Conservation (phyloP, 2,329 filamentous ascomycete genomes). For the Beauveria sp. region DNA sequence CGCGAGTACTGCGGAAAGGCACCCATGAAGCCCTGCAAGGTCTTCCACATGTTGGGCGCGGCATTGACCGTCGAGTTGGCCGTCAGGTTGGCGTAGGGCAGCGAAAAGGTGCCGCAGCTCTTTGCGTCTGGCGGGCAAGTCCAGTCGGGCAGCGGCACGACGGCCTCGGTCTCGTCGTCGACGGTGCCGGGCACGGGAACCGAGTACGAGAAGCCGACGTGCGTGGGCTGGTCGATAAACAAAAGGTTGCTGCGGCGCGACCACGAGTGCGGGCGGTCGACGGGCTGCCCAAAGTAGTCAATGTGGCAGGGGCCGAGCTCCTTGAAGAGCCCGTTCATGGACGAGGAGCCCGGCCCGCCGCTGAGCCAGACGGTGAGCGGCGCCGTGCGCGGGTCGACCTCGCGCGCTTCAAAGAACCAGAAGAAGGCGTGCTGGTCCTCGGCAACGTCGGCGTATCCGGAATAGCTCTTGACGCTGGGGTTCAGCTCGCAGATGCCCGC, state of each 20-base stretch:
- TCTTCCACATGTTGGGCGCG: constrained; percentile 57
- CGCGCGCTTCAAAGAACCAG: constrained; percentile 23
- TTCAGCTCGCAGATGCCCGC: constrained; percentile 39
- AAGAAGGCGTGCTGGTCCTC: constrained; percentile 16
- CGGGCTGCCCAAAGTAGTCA: constrained; percentile 40
- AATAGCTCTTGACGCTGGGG: constrained; percentile 24
- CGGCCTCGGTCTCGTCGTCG: background rate
- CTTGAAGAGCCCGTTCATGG: constrained; percentile 16
- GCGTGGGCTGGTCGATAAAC: constrained; percentile 54
- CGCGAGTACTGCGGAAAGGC: constrained; percentile 49
- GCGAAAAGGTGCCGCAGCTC: constrained; percentile 24
- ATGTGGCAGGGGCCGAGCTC: constrained; percentile 30
- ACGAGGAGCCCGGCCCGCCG: constrained; percentile 46
- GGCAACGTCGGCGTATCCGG: constrained; percentile 45
- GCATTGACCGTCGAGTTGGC: constrained; percentile 3
- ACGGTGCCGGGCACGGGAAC: constrained; percentile 41
- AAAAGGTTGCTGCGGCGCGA: constrained; percentile 45
- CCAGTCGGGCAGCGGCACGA: constrained; percentile 11
- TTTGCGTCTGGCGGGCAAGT: constrained; percentile 27
- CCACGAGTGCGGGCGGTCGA: constrained; percentile 56
- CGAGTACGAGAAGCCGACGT: constrained; percentile 60
- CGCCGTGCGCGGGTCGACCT: constrained; percentile 18
- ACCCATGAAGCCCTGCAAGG: constrained; percentile 51
- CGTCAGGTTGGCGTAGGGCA: background rate
- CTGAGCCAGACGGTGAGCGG: constrained; percentile 49